Evolutionary conservation across 78 protist genomes (phyloP).

Genomic region (Dictyostelium brefeldianum): DNA sequence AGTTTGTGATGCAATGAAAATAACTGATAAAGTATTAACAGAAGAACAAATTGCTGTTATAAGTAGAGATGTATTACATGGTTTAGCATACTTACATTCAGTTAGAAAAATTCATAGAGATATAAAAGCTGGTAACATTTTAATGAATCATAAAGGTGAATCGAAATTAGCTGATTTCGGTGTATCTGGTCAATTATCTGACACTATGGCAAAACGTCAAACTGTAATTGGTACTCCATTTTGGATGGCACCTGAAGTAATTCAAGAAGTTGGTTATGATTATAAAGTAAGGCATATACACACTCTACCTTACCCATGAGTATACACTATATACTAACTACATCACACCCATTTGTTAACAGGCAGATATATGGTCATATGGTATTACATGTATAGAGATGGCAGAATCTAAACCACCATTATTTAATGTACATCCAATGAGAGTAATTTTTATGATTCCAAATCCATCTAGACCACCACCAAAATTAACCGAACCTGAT

Average conservation of each 20-base stretch:
- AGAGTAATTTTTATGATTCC: conserved; percentile 90
- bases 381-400: conserved; percentile 95
- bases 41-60: conserved; percentile 93
- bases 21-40: conserved; percentile 77
- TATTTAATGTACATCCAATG: conserved; percentile 88
- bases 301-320: not conserved
- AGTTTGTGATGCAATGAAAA: conserved; percentile 82
- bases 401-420: conserved; percentile 92
- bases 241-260: conserved; percentile 97
- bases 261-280: conserved; percentile 87
- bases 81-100: conserved; percentile 80
- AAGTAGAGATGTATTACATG: conserved; percentile 85
- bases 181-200: conserved; percentile 73
- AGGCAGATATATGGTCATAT: conserved; percentile 93
- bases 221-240: conserved; percentile 93
- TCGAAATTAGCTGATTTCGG: conserved; percentile 86
- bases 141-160: conserved; percentile 80
- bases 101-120: conserved; percentile 96
- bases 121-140: conserved; percentile 89
- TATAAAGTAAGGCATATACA: conserved; percentile 44
- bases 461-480: conserved; percentile 82
- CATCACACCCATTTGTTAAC: conserved; percentile 9
- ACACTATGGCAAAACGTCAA: conserved; percentile 77
- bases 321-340: not conserved
- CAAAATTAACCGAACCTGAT: conserved; percentile 79